These are phyloP conservation scores for Colletotrichum lindemuthianum DNA, from an alignment of 2,329 filamentous ascomycete species.

Conservation along the genomic window DNA sequence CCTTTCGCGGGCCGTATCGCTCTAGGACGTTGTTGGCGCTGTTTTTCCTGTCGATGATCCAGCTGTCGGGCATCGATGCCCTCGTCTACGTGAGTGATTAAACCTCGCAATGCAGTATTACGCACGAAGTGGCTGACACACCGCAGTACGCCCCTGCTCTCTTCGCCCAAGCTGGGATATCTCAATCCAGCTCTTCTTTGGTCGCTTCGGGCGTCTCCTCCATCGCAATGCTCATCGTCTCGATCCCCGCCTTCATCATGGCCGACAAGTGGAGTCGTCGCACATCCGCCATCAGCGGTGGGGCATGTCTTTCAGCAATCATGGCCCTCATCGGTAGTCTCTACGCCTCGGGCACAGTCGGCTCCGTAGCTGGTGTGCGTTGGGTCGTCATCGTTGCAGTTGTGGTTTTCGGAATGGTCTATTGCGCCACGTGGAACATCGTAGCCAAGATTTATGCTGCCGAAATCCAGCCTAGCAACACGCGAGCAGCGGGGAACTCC, in stretches of 20 bases:
- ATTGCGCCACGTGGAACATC: constrained; percentile 6
- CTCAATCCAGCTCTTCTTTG: constrained; percentile 29
- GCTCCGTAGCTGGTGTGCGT: background rate
- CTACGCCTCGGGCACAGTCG: constrained; percentile 1
- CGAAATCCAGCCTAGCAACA: constrained; percentile 47
- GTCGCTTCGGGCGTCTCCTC: background rate
- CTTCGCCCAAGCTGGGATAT: constrained; percentile 68
- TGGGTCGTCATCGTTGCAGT: constrained; percentile 5
- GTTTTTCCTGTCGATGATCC: constrained; percentile 68
- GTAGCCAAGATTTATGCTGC: constrained; percentile 2
- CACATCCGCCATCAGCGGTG: background rate
- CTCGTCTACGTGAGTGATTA: constrained; percentile 62
- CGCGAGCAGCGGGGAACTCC: constrained; percentile 63
- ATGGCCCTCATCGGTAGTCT: constrained; percentile 4
- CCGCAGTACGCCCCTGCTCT: constrained; percentile 66
- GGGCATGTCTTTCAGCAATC: background rate
- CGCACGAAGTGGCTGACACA: constrained; percentile 36
- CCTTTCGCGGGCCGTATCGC: constrained; percentile 54
- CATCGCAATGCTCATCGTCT: constrained; percentile 1
- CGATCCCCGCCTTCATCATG: background rate
- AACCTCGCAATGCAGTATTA: no score
- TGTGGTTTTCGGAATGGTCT: background rate
- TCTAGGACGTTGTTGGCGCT: constrained; percentile 61
- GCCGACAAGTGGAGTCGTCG: constrained; percentile 5
- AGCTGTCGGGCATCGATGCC: constrained; percentile 70